phyloP scores from a whole-genome alignment of 2,329 filamentous ascomycete species.

The Scorias spongiosa region DNA sequence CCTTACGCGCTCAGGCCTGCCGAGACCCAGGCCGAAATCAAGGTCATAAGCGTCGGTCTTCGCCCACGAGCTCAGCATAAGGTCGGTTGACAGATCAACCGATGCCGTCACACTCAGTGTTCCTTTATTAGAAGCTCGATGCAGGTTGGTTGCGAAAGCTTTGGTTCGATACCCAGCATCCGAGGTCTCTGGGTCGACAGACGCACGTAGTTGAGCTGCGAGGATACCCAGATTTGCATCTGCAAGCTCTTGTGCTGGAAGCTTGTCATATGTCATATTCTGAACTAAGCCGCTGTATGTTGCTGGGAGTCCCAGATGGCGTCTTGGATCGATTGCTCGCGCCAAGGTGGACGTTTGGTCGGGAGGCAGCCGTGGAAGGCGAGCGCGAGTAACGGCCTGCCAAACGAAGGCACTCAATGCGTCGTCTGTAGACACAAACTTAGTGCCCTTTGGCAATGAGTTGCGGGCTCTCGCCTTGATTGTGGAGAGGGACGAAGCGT shows the following conservation, averaged over 20 bases:
- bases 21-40: conserved; percentile 35
- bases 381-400: conserved; percentile 22
- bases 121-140: conserved; percentile 21
- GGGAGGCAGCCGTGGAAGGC: conserved; percentile 21
- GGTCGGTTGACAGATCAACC: conserved; percentile 25
- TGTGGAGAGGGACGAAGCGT: conserved; percentile 18
- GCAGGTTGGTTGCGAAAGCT: conserved; percentile 27
- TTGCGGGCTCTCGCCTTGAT: conserved; percentile 28
- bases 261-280: conserved; percentile 29
- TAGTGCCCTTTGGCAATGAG: conserved; percentile 6
- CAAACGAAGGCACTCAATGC: conserved; percentile 37
- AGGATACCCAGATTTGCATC: conserved; percentile 19
- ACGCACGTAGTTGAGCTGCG: conserved; percentile 25
- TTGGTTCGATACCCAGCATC: conserved; percentile 23
- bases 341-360: conserved; percentile 21
- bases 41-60: conserved; percentile 30
- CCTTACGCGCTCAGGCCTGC: conserved; percentile 32
- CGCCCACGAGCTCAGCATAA: conserved; percentile 42
- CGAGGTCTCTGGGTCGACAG: conserved; percentile 23
- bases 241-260: conserved; percentile 15
- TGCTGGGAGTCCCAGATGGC: conserved; percentile 25
- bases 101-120: conserved; percentile 20
- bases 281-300: conserved; percentile 35
- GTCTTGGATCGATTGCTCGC: conserved; percentile 36
- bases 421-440: conserved; percentile 40